Evolutionary conservation across 805 yeast genomes (phyloP), one percentile per base, ranked within the genome.

Genomic region (Ascoidea rubescens): DNA sequence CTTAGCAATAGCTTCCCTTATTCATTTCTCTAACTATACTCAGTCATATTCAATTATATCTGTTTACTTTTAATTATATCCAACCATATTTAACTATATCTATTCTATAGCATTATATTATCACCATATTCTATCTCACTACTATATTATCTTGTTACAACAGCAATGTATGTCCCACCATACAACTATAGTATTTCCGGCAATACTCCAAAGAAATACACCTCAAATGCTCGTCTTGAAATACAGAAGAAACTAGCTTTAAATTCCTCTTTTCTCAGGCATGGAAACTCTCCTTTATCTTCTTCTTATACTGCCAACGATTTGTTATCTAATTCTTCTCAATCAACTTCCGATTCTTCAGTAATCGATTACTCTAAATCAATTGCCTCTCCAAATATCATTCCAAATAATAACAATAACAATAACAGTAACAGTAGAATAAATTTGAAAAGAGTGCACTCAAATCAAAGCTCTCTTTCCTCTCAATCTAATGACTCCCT

Each of bases 271-370:
- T 46, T 57, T 30, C 54, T 62, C n/a, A 59, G 51, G 52, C 62
- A 64, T 53, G 64, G 65, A 4, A 58, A 64, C 17, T 58, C 67
- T 1, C 65, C 67, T 1, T 53, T 64, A 12, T 61, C 61, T 17
- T 52, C 56, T 42, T 62, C 58, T n/a, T 53, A 59, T 21, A 61
- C 55, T 44, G 59, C 63, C 3, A 57, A 62, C 4, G 64, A 60
- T 46, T 37, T 37, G 14, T 37, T 14, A 10, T 37, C 43, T 37
- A 10, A 8, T 10, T 10, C 14, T 44, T 46, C 48, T 32, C 46
- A 48, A 31, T 46, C 49, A 10, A 45, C 14, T 33, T 43, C 32
- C 17, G 51, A 46, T 37, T 47, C 37, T 21, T 21, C 28, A 21
- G 28, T 21, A 21, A 21, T 21, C 28, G 28, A 30, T 12, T 30